Evolutionary conservation across 805 yeast genomes (phyloP).

Genomic region (Candida ponderosae): DNA sequence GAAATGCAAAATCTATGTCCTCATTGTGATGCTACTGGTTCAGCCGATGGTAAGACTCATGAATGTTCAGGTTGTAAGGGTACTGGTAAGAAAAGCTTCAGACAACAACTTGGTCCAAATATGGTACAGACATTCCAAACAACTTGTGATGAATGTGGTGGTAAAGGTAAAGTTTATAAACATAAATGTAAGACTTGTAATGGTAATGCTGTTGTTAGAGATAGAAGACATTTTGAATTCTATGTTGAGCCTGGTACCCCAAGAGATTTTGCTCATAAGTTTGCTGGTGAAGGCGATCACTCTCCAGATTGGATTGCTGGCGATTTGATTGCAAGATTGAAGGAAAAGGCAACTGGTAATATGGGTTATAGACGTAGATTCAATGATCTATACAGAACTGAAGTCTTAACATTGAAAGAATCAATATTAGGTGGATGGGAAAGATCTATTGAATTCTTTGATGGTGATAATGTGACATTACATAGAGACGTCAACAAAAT

Average conservation of each 20-base stretch:
- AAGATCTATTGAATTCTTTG: slow-evolving; percentile 60
- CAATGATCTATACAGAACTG: slow-evolving; percentile 69
- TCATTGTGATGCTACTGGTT: slow-evolving; percentile 78
- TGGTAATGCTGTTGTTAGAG: slow-evolving; percentile 60
- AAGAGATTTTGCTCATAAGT: slow-evolving; percentile 47
- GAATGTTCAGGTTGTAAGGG: slow-evolving; percentile 70
- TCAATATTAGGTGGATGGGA: slow-evolving; percentile 78
- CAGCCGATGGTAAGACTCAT: slow-evolving; percentile 66
- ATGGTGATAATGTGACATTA: slow-evolving; percentile 36
- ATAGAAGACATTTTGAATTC: slow-evolving; percentile 48
- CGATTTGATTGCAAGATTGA: slow-evolving; percentile 55
- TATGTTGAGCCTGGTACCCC: slow-evolving; percentile 65
- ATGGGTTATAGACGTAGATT: slow-evolving; percentile 85
- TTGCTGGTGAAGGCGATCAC: slow-evolving; percentile 76
- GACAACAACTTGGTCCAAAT: slow-evolving; percentile 79
- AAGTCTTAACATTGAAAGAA: slow-evolving; percentile 63
- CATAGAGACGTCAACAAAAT: slow-evolving; percentile 42
- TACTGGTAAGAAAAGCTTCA: slow-evolving; percentile 54
- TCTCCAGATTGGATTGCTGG: slow-evolving; percentile 81
- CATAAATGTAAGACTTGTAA: slow-evolving; percentile 61
- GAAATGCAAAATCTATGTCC: slow-evolving; percentile 71
- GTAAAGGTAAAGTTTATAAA: slow-evolving; percentile 61
- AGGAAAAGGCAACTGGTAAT: slow-evolving; percentile 47
- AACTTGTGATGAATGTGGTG: slow-evolving; percentile 73
- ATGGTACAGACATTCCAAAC: slow-evolving; percentile 83